Evolutionary conservation across 1,284 basidiomycete genomes (phyloP).

Genomic region (Malassezia caprae): DNA sequence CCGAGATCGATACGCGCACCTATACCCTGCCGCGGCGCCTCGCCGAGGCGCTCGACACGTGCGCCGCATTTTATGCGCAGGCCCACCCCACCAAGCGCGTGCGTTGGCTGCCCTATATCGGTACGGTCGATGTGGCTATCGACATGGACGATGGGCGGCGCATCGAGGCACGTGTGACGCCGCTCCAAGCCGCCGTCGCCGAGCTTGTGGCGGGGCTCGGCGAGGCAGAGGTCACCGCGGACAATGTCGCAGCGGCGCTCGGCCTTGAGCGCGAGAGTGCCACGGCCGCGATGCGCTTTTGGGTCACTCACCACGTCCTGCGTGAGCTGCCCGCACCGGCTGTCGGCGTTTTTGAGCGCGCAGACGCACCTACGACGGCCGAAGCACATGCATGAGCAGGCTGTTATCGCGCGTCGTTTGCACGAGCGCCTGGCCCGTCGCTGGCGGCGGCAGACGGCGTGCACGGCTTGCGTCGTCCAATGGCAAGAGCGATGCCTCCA

Average conservation of each 20-base stretch:
- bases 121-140: slow-evolving; percentile 30
- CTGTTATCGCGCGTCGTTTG: slow-evolving; percentile 13
- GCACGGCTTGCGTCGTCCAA: neutral
- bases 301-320: slow-evolving; percentile 4
- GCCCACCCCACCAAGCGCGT: slow-evolving; percentile 25
- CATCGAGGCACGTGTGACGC: slow-evolving; percentile 10
- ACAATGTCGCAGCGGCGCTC: slow-evolving; percentile 12
- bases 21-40: slow-evolving; percentile 32
- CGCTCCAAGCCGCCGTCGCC: slow-evolving; percentile 9
- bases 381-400: slow-evolving; percentile 5
- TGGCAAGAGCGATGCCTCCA: slow-evolving; percentile 1
- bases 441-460: neutral
- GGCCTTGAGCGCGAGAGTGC: slow-evolving; percentile 9
- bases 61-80: slow-evolving; percentile 13
- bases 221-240: slow-evolving; percentile 8
- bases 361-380: neutral
- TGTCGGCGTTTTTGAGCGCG: slow-evolving; percentile 8
- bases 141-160: slow-evolving; percentile 25
- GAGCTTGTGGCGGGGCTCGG: slow-evolving; percentile 10
- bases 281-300: slow-evolving; percentile 14
- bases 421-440: slow-evolving; percentile 12
- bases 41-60: slow-evolving; percentile 24
- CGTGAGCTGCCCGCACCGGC: slow-evolving; percentile 7
- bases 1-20: slow-evolving; percentile 22
- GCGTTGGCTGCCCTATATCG: slow-evolving; percentile 33